Conservation (phyloP, 1,284 basidiomycete species). For the Ceratobasidium sp. region DNA sequence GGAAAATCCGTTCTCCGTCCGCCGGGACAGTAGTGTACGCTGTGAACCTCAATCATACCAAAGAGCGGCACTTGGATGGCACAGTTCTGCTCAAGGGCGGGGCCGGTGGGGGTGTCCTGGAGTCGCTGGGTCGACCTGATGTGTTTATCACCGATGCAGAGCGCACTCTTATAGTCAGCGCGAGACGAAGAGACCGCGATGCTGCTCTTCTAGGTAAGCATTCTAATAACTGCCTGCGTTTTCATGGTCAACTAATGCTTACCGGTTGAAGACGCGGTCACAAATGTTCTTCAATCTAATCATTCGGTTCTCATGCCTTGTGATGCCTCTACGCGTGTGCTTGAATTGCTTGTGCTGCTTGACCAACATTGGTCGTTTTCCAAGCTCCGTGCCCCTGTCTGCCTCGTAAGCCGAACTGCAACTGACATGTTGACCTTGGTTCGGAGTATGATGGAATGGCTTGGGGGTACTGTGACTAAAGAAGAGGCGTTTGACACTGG, state of each 20-base stretch:
- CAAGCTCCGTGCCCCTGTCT: constrained; percentile 78
- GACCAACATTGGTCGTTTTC: constrained; percentile 98
- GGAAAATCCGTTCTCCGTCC: constrained; percentile 97
- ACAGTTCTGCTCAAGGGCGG: constrained; percentile 77
- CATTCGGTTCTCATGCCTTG: constrained; percentile 90
- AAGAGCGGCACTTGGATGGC: constrained; percentile 95
- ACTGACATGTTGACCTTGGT: constrained; percentile 96
- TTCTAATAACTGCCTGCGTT: constrained; percentile 8
- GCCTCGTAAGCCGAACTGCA: constrained; percentile 89
- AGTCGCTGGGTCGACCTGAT: constrained; percentile 88
- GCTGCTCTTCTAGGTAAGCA: constrained; percentile 84
- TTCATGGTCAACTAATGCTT: constrained; percentile 38
- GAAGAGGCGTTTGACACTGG: constrained; percentile 66
- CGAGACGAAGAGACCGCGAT: constrained; percentile 91
- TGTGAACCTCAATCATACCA: constrained; percentile 96
- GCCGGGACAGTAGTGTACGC: constrained; percentile 96
- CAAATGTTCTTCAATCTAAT: constrained; percentile 79
- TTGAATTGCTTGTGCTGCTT: constrained; percentile 93
- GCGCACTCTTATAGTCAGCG: constrained; percentile 80
- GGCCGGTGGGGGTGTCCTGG: constrained; percentile 76
- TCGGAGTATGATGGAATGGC: constrained; percentile 98
- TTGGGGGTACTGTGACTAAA: constrained; percentile 91
- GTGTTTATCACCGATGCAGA: constrained; percentile 95
- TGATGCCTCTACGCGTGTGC: constrained; percentile 91
- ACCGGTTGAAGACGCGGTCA: constrained; percentile 75